phyloP scores from a whole-genome alignment of 1,284 basidiomycete species.

The Tilletia indica region DNA sequence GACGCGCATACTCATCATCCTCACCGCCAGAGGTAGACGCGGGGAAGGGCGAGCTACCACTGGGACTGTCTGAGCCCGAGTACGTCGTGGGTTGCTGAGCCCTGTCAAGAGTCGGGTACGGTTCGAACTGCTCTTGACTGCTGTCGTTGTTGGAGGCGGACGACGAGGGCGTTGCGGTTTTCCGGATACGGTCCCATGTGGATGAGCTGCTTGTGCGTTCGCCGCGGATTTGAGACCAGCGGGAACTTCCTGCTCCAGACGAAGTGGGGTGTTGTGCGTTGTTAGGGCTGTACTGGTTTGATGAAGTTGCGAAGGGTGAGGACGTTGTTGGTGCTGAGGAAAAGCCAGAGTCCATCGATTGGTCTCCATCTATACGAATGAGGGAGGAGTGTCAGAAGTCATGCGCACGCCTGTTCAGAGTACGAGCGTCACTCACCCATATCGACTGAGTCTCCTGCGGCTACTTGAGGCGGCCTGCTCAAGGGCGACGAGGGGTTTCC shows the following conservation, averaged over 20 bases:
- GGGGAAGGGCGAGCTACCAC: neutral
- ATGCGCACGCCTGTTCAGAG: too few species aligned
- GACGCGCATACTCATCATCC: neutral
- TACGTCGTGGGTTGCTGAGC: neutral
- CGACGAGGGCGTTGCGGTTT: neutral
- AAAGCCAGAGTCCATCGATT: too few species aligned
- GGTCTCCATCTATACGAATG: too few species aligned
- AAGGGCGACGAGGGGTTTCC: neutral
- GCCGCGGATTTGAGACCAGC: conserved; percentile 15
- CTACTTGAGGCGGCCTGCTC: neutral
- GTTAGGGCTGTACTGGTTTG: too few species aligned
- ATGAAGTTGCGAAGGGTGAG: too few species aligned
- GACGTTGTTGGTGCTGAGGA: too few species aligned
- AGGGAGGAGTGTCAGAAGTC: too few species aligned
- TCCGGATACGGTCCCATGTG: conserved; percentile 9
- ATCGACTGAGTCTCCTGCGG: too few species aligned
- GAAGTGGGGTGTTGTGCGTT: too few species aligned
- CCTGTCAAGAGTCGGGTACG: neutral
- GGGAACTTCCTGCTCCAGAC: neutral
- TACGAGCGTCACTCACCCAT: too few species aligned
- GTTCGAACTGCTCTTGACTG: neutral
- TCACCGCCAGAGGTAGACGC: neutral
- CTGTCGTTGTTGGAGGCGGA: too few species aligned
- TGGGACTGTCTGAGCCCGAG: neutral
- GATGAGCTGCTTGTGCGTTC: neutral